Percentiles rank a stretch among this genome's conserved stretches.
phyloP scores from a whole-genome alignment of 2,329 filamentous ascomycete genomes.

The Verticillium tricorpus region DNA sequence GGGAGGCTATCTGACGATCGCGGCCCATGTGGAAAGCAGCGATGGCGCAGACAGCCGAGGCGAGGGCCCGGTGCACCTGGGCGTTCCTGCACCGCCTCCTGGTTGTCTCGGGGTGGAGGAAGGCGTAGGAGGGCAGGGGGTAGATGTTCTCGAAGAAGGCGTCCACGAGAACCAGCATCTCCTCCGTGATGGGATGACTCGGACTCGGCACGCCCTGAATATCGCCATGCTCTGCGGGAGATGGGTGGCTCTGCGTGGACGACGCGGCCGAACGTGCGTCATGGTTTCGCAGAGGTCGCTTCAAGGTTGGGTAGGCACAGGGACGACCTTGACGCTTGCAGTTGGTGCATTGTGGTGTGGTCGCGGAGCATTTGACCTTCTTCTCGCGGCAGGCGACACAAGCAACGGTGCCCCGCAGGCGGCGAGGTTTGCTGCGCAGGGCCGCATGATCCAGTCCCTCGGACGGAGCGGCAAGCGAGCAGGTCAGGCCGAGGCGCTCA shows the following conservation, averaged over 20 bases:
- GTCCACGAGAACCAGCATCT: constrained; percentile 15
- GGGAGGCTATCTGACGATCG: constrained; percentile 16
- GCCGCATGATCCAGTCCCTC: background rate
- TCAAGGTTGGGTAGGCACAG: constrained; percentile 14
- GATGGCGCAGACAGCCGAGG: constrained; percentile 26
- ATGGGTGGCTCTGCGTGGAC: background rate
- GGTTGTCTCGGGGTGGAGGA: constrained; percentile 27
- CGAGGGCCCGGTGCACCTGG: constrained; percentile 24
- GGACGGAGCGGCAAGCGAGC: constrained; percentile 20
- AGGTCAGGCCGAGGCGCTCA: constrained; percentile 25
- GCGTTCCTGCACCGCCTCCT: constrained; percentile 22
- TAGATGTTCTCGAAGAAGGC: constrained; percentile 20
- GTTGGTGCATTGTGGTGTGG: constrained; percentile 15
- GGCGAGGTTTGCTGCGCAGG: constrained; percentile 12
- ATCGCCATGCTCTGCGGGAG: background rate
- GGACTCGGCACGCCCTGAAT: constrained; percentile 4
- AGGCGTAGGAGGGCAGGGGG: constrained; percentile 24
- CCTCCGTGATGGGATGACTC: constrained; percentile 9
- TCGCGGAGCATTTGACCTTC: constrained; percentile 19
- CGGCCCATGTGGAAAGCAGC: constrained; percentile 22
- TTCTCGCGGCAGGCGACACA: constrained; percentile 22
- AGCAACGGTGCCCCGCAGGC: constrained; percentile 14
- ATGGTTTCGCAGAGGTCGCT: constrained; percentile 2
- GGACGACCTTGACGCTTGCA: constrained; percentile 14
- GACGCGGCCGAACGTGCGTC: background rate